Conservation (phyloP, 257 asterid species). For the Echium plantagineum region DNA sequence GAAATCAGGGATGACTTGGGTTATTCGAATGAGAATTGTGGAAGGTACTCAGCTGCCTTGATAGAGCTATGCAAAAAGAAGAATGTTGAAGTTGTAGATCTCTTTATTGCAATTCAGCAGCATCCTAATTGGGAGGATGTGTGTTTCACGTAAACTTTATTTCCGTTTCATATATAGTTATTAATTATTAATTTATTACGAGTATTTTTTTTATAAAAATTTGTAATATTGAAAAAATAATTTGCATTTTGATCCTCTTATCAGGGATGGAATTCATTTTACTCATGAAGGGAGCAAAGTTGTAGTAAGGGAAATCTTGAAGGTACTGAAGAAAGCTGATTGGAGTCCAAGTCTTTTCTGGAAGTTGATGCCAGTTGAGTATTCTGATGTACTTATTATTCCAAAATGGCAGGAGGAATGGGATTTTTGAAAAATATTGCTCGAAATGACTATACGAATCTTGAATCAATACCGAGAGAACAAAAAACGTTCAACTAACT, state of each 20-base stretch:
- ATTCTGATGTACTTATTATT: slow-evolving; percentile 5
- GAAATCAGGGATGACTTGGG: neutral
- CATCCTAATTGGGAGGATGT: slow-evolving; percentile 33
- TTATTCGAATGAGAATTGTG: neutral
- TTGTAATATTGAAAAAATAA: no score
- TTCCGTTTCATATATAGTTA: neutral
- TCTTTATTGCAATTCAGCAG: slow-evolving; percentile 41
- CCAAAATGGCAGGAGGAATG: neutral
- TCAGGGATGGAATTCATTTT: slow-evolving; percentile 60
- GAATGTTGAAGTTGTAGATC: slow-evolving; percentile 7
- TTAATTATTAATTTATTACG: no score
- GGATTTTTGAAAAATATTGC: neutral
- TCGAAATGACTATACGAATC: no score
- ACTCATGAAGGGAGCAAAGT: slow-evolving; percentile 41
- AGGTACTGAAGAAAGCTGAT: slow-evolving; percentile 34
- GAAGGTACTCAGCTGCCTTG: neutral
- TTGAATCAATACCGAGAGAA: no score
- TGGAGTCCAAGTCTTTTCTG: slow-evolving; percentile 61
- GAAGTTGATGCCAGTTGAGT: slow-evolving; percentile 42
- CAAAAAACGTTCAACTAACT: no score
- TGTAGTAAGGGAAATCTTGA: slow-evolving; percentile 47
- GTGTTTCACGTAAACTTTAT: slow-evolving; percentile 35
- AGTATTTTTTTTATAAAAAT: no score
- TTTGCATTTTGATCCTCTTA: neutral
- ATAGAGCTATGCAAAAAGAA: neutral